Base-by-base conservation (phyloP, 2,329 filamentous ascomycete species). In the Xylariaceae sp. region DNA sequence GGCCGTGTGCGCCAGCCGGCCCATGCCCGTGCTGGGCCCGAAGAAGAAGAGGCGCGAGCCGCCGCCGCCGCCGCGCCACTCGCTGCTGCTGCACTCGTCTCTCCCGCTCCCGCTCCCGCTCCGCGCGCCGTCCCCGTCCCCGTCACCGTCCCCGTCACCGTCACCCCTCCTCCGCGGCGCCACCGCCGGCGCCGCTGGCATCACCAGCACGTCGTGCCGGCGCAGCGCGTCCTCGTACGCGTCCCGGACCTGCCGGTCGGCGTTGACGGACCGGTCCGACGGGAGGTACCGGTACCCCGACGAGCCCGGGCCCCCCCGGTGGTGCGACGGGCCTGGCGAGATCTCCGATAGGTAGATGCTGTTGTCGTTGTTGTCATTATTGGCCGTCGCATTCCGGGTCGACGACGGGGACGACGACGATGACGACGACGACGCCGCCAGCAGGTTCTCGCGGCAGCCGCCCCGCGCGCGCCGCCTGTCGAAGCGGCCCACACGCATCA, bases 371-470 rank as follows among this genome's bases (percentile, higher is more conserved):
- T n/a, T n/a, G n/a, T n/a, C n/a, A n/a, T n/a, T n/a, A 31, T 72
- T 71, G 30, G 73, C 61, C 29, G 70, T 64, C 4, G 69, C 70
- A 42, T 74, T 74, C 40, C 72, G 73, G 0, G 70, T 73, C 0
- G 67, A 65, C 11, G 60, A 65, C 44, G 70, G 72, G 1, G 70
- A 58, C 22, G 68, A 63, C 24, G 70, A 60, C 49, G 72, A 77
- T 32, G 62, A 65, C 5, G 63, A 55, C 16, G 63, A 55, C 1
- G 57, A 64, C 58, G 63, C 65, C 0, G 64, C 64, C 4, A 68
- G 59, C n/a, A n/a, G n/a, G n/a, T n/a, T n/a, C n/a, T n/a, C n/a
- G n/a, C n/a, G n/a, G n/a, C n/a, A n/a, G n/a, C n/a, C n/a, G n/a
- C n/a, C n/a, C n/a, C n/a, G n/a, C n/a, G n/a, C n/a, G 14, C 71